Evolutionary conservation across 805 yeast genomes (phyloP), one percentile per base, ranked within the genome.

Genomic region (Candida gorgasii): DNA sequence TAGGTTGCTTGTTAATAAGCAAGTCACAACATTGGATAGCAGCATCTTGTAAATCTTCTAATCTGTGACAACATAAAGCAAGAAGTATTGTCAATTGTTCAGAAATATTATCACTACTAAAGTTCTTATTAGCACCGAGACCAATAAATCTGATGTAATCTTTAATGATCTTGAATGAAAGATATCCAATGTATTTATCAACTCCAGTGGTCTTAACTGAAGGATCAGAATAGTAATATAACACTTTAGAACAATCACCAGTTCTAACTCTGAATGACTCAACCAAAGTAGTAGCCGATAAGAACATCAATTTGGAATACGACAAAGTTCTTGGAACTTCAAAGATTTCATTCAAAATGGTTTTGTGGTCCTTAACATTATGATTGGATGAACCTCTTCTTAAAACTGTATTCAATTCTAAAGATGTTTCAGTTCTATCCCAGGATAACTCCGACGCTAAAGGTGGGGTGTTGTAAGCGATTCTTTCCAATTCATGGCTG

Each of bases 381-480:
- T 80, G 82, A 53, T 85, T 85, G 1, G 96, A 86, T 0, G 96
- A 83, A 11, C 96, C 96, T 47, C 98, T 76, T 57, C 95, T 79
- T 40, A 93, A 72, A 20, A 93, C 89, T 1, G 96, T 84, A 58
- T 93, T 93, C 70, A 93, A 75, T 55, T 93, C 97, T 48, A 93
- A 73, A 2, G 96, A 88, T 14, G 95, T 88, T 59, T 93, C 99
- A 9, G 92, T 84, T 55, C 89, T 82, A 57, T 84, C 82, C 64
- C 89, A 80, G 3, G 90, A 82, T 13, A 75, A 68, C 53, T 86
- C 95, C 2, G 93, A 82, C 0, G 95, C 95, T 39, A 89, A 72
- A 2, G 96, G 89, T 2, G 97, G 96, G 4, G 97, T 77, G 56
- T 78, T 86, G 58, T 84, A 79, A 1, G 99, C 98, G 51, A 93